Conservation (phyloP, 129 eudicot species). For the sunflower (Helianthus annuus) region HanXRQr2.0-SUNRISE NC_035449.2:83526825-83527324, state of each 20-base stretch:
- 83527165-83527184: slow-evolving; percentile 19
- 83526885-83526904: slow-evolving; percentile 77
- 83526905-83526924: slow-evolving; percentile 54
- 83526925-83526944: slow-evolving; percentile 28
- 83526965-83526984: slow-evolving; percentile 10
- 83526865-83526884: slow-evolving; percentile 77
- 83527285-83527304: slow-evolving; percentile 30
- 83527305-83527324: slow-evolving; percentile 13
- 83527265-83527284: slow-evolving; percentile 2
- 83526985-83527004: slow-evolving; percentile 22
- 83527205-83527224: neutral
- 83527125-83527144: slow-evolving; percentile 16
- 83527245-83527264: slow-evolving; percentile 16
- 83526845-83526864: slow-evolving; percentile 68
- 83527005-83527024: slow-evolving; percentile 44
- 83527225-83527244: neutral
- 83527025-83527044: slow-evolving; percentile 31
- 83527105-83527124: neutral
- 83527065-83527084: slow-evolving; percentile 33
- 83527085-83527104: neutral
- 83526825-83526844: slow-evolving; percentile 65
- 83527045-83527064: slow-evolving; percentile 30
- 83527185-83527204: neutral
- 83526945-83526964: slow-evolving; percentile 1
- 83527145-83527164: slow-evolving; percentile 20